Evolutionary conservation across 352 stramenopile species (phyloP).

Genomic region (Pythium apleroticum): DNA sequence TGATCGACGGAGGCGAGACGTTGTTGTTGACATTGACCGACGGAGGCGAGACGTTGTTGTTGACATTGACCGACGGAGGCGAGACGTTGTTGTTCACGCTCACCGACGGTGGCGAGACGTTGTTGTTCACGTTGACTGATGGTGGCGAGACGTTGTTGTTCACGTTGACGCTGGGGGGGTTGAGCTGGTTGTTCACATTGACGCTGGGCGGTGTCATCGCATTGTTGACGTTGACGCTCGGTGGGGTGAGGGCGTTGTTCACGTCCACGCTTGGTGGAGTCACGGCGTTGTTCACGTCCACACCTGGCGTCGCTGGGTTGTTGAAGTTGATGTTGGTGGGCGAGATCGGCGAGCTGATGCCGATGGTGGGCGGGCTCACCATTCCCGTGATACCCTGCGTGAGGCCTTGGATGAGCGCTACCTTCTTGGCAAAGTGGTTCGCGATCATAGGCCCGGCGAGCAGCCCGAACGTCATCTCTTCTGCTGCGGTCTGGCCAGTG

Average conservation of each 20-base stretch:
- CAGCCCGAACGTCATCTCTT: conserved; percentile 13
- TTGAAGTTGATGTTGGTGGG: conserved; percentile 10
- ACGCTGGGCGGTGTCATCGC: not conserved
- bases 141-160: too few species aligned
- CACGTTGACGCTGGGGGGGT: too few species aligned
- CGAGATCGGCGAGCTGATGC: not conserved
- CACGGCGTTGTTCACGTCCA: conserved; percentile 6
- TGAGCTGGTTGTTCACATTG: not conserved
- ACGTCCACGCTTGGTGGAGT: not conserved
- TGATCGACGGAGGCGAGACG: not conserved
- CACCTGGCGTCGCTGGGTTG: not conserved
- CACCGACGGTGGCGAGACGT: conserved; percentile 6
- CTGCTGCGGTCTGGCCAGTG: not conserved
- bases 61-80: conserved; percentile 3
- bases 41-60: not conserved
- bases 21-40: not conserved
- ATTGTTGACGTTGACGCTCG: not conserved
- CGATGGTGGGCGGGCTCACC: not conserved
- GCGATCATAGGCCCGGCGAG: not conserved
- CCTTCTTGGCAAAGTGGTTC: conserved; percentile 14
- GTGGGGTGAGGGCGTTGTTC: not conserved
- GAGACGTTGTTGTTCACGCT: too few species aligned
- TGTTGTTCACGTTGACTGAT: too few species aligned
- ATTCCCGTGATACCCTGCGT: not conserved
- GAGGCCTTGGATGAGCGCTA: conserved; percentile 6